Percentiles rank a stretch among this genome's conserved stretches.
Conservation (phyloP, 768 basidiomycete species). For the Phylloporus scabripes region DNA sequence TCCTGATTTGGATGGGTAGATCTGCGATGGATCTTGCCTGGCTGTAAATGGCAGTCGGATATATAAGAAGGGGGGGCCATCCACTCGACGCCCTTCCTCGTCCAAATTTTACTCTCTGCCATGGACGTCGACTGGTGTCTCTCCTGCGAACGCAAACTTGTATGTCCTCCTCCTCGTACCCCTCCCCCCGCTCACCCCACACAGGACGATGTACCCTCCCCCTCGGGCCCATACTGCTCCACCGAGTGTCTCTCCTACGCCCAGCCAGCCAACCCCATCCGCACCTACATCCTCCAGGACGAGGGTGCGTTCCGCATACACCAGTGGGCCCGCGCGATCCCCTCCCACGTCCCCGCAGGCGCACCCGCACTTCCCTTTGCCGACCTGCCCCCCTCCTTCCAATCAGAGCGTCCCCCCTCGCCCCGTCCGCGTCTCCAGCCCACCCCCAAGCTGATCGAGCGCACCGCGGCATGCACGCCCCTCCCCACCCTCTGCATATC, state of each 20-base stretch:
- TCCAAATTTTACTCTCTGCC: conserved; percentile 5
- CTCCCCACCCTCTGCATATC: conserved; percentile 50
- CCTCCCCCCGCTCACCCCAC: no score
- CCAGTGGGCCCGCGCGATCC: conserved; percentile 30
- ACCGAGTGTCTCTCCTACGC: conserved; percentile 36
- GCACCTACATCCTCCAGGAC: not conserved
- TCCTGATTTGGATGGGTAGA: conserved; percentile 13
- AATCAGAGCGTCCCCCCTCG: conserved; percentile 12
- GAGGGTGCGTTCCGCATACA: conserved; percentile 17
- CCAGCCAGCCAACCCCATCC: conserved; percentile 32
- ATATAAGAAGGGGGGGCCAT: conserved; percentile 24
- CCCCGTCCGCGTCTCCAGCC: conserved; percentile 22
- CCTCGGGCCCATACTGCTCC: conserved; percentile 49
- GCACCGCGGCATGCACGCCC: conserved; percentile 26
- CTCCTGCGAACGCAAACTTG: conserved; percentile 55
- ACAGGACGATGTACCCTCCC: conserved; percentile 20
- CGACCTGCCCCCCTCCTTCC: conserved; percentile 11
- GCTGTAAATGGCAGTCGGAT: conserved; percentile 22
- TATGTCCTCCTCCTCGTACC: conserved; percentile 28
- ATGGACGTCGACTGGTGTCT: conserved; percentile 75
- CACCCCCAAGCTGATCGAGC: conserved; percentile 33
- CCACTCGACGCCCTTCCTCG: conserved; percentile 15
- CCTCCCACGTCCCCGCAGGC: conserved; percentile 28
- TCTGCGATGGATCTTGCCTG: conserved; percentile 21
- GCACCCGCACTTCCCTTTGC: conserved; percentile 27